Evolutionary conservation across 2,329 filamentous ascomycete species (phyloP).

Genomic region (Apiospora rasikravindrae): DNA sequence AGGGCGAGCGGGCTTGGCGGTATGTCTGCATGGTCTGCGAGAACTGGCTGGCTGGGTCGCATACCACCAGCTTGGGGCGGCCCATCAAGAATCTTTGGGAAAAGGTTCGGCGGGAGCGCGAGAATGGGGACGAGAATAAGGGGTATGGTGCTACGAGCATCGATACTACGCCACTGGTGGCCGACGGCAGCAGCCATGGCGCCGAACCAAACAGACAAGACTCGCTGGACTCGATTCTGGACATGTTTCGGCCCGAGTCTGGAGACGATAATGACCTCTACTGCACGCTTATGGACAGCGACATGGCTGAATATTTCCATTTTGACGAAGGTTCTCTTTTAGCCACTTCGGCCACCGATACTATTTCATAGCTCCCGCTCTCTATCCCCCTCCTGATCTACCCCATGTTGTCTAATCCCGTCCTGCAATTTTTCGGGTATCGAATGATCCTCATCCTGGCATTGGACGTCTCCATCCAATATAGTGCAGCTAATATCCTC

Average conservation of each 20-base stretch:
- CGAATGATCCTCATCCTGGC: not conserved
- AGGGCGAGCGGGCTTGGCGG: slow-evolving; percentile 27
- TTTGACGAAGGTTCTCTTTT: not conserved
- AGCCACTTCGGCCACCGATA: not conserved
- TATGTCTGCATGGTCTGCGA: not conserved
- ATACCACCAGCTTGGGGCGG: not conserved
- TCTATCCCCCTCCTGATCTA: not conserved
- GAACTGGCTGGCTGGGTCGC: not conserved
- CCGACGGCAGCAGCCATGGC: not conserved
- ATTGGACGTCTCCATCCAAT: not conserved
- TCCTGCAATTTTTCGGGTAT: too few species aligned
- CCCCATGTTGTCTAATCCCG: too few species aligned
- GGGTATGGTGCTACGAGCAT: not conserved
- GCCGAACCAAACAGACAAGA: not conserved
- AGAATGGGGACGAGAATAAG: not conserved
- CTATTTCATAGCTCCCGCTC: too few species aligned
- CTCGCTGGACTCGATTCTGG: not conserved
- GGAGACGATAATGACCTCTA: not conserved
- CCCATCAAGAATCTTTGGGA: not conserved
- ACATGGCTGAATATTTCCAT: not conserved
- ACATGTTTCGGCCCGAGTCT: not conserved
- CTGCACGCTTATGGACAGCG: not conserved
- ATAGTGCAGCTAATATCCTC: not conserved
- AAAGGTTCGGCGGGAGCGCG: not conserved
- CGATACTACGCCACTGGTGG: not conserved